Percentiles rank a stretch among this genome's conserved stretches.
Conservation (phyloP, 2,329 filamentous ascomycete species). For the Cladophialophora immunda region DNA sequence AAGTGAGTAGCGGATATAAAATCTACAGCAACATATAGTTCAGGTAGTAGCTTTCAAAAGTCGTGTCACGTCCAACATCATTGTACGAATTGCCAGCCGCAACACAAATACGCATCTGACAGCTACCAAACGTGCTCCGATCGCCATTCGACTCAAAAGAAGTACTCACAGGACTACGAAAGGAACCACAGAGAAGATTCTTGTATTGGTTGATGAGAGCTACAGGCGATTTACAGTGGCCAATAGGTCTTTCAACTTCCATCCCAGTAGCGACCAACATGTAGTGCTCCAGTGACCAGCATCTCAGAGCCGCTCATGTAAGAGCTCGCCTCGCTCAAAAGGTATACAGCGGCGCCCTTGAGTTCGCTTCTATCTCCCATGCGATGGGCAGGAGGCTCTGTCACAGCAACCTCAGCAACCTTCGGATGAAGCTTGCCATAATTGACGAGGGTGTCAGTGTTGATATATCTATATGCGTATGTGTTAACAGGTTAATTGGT, state of each 20-base stretch:
- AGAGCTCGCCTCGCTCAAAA: conserved; percentile 51
- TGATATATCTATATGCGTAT: neutral
- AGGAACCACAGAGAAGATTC: neutral
- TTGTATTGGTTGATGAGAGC: neutral
- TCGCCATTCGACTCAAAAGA: neutral
- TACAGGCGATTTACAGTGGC: neutral
- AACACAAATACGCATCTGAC: too few relatives aligned
- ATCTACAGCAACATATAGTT: neutral
- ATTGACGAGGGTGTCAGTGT: neutral
- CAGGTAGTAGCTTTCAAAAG: neutral
- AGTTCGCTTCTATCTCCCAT: conserved; percentile 51
- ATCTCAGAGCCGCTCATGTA: conserved; percentile 52
- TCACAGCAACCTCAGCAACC: conserved; percentile 48
- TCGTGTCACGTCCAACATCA: neutral
- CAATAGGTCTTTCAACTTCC: neutral
- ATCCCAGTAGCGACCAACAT: conserved; percentile 39
- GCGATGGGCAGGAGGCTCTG: conserved; percentile 50
- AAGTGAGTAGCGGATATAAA: neutral
- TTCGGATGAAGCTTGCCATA: conserved; percentile 35
- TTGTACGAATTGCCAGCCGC: neutral
- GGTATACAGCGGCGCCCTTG: conserved; percentile 52
- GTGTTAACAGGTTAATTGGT: neutral
- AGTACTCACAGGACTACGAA: neutral
- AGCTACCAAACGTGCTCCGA: neutral
- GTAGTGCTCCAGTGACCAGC: conserved; percentile 48